Base-by-base conservation (phyloP, 441 rosid genomes). In the Croton laevigatus region DNA sequence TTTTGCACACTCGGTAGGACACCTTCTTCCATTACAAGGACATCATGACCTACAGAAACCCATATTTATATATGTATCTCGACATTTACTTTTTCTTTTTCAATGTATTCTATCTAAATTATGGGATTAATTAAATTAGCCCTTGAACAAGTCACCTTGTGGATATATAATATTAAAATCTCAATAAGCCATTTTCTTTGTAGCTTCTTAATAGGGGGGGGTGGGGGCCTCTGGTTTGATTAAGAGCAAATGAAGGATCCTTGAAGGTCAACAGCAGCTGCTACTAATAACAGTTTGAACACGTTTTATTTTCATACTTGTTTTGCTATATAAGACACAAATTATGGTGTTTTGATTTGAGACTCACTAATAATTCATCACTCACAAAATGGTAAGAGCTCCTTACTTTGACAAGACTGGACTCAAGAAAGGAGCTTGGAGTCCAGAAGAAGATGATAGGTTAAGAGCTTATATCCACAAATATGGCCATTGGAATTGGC, bases 371-470 rank as follows among this genome's bases (percentile, higher is more conserved):
- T 17, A 3, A 22, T 22, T 23, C 12, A 55, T 23, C 8, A 3
- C 60, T 55, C 12, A 16, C 10, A 9, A 40, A 46, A 84, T 84
- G 87, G 85, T 80, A 70, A 80, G 83, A 72, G 76, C 78, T 46
- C 78, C 87, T 3, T 68, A 44, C 69, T 64, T 69, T 62, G 87
- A 79, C 62, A 52, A 72, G 27, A 74, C 80, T 70, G 86, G 84
- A 51, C 9, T 76, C 36, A 80, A 73, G 74, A 83, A 71, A 78
- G 87, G 87, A 59, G 83, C 80, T 10, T 84, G 87, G 87, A 79
- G 87, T 70, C 20, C 5, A 34, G 85, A 84, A 69, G 87, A 84
- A 76, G 87, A 84, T 23, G 68, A 78, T 1, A 80, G 71, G 59
- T 69, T 84, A 13, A 67, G 75, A 62, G 73, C 73, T 22, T 80